A percentile compares a stretch with the other conserved stretches of the same genome.
phyloP scores from a whole-genome alignment of 75 land plant genomes.

The Cryptomeria japonica region DNA sequence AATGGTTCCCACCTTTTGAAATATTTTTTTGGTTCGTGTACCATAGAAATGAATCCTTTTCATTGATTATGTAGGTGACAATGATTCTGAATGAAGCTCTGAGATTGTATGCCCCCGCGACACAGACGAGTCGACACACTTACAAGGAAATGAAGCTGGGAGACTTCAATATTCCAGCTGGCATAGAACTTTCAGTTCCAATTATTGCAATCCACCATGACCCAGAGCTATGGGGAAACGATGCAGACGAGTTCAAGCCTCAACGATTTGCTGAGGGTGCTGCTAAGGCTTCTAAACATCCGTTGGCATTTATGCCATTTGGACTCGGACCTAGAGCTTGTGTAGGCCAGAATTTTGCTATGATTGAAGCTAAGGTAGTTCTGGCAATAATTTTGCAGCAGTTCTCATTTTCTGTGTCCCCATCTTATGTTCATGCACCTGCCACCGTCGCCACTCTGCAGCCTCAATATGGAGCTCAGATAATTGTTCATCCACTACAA shows the following conservation, averaged over 20 bases:
- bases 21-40: not conserved
- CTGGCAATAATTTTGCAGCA: not conserved
- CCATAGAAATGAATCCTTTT: not conserved
- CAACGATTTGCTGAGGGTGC: constrained; percentile 37
- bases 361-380: no score
- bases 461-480: constrained; percentile 37
- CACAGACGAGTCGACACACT: not conserved
- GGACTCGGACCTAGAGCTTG: constrained; percentile 26
- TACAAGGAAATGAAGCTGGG: constrained; percentile 27
- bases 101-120: not conserved
- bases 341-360: not conserved
- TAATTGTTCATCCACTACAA: not conserved
- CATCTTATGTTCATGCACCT: constrained; percentile 46
- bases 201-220: constrained; percentile 50
- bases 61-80: not conserved
- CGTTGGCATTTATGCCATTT: constrained; percentile 40
- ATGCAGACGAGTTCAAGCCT: constrained; percentile 59
- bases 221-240: constrained; percentile 50
- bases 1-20: not conserved
- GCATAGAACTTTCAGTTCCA: constrained; percentile 31
- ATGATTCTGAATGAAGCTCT: constrained; percentile 5
- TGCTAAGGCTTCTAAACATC: constrained; percentile 29
- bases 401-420: constrained; percentile 21
- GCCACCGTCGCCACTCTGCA: constrained; percentile 1
- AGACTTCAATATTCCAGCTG: constrained; percentile 40